Base-by-base conservation (phyloP, 1,139 yeast species). In the Yamadazyma friedrichii region DNA sequence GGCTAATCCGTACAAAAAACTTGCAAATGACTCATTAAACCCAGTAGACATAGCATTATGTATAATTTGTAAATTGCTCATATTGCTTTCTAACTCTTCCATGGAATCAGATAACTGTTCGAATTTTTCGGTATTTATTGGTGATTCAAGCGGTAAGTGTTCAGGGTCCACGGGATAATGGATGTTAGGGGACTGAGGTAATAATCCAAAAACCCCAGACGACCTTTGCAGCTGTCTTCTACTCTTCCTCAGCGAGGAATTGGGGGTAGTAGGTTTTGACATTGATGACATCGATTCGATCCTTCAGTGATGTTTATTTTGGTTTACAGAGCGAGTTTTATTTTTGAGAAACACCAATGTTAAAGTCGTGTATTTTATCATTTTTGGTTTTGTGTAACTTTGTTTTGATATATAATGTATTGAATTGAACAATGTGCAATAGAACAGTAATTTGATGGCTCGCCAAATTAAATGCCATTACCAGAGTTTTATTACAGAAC, bases 1-100 rank as follows among this genome's bases (percentile, higher is more conserved):
- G 49, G 76, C 71, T 40, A 82, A 56, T 5, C 88, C 88, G 52
- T 80, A 81, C 39, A 81, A 58, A 36, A 82, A 74, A 33, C 84
- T 69, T 9, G 84, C 79, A 52, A 82, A 72, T 1, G 84, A 75
- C 55, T 82, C 88, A 54, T 82, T 82, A 54, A 82, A 74, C 34
- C 76, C 77, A 9, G 64, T 64, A 5, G 62, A 54, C 9, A 82
- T 56, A 13, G 78, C 73, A 40, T 74, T 71, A 56, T 82, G 82
- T 9, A 77, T 71, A 39, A 61, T 65, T 41, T 70, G 71, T 41
- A 81, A 57, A 36, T 69, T 67, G 9, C 62, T 54, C 66, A 78
- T 67, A 46, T 78, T 73, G 27, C 63, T 59, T 43, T 72, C 78
- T 35, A 82, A 61, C 12, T 76, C 82, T 15, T 71, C 77, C 47